Conservation (phyloP, 495 filamentous ascomycete genomes). For the Neurospora sp. region DNA sequence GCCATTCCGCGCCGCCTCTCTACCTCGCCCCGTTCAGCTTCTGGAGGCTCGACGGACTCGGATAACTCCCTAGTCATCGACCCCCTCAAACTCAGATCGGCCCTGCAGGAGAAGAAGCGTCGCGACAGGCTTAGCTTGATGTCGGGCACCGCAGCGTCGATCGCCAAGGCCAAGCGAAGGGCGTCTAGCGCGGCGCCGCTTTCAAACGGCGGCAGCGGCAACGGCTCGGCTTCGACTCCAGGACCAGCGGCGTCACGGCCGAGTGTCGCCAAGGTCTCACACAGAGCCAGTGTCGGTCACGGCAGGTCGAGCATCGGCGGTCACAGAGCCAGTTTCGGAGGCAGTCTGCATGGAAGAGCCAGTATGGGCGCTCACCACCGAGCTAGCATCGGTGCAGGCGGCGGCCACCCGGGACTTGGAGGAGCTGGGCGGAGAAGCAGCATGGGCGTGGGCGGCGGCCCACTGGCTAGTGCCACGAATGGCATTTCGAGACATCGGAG, state of each 20-base stretch:
- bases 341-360: background rate
- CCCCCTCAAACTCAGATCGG: slow-evolving; percentile 34
- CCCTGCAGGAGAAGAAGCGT: slow-evolving; percentile 35
- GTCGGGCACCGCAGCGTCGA: slow-evolving; percentile 12
- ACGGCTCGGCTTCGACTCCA: slow-evolving; percentile 17
- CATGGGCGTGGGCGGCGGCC: slow-evolving; percentile 3
- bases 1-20: slow-evolving; percentile 4
- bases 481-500: slow-evolving; percentile 36
- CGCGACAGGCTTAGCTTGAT: slow-evolving; percentile 30
- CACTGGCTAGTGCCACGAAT: slow-evolving; percentile 31
- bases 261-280: background rate
- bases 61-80: slow-evolving; percentile 32
- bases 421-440: background rate
- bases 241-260: background rate
- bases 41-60: slow-evolving; percentile 20
- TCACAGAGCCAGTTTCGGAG: background rate
- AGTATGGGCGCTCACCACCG: background rate
- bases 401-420: background rate
- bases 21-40: slow-evolving; percentile 20
- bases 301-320: background rate
- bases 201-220: slow-evolving; percentile 11
- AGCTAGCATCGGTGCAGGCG: background rate
- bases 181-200: slow-evolving; percentile 7
- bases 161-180: slow-evolving; percentile 26
- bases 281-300: background rate